Conservation (phyloP, 2,329 filamentous ascomycete species). For the Colletotrichum gloeosporioides region DNA sequence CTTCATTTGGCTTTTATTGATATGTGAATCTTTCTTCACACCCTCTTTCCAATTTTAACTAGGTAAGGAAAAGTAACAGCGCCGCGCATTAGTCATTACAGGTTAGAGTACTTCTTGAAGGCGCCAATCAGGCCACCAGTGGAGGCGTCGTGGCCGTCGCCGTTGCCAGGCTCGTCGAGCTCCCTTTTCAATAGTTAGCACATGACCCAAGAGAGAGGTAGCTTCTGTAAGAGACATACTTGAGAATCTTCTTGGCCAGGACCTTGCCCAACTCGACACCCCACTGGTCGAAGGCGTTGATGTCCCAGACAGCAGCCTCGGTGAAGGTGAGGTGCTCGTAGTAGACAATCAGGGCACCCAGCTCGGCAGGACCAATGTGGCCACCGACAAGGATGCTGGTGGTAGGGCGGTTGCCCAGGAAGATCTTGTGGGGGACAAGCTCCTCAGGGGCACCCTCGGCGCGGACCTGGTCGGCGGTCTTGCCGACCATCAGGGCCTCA, state of each 20-base stretch:
- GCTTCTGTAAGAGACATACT: slow-evolving; percentile 24
- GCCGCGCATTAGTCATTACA: slow-evolving; percentile 40
- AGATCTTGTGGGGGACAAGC: slow-evolving; percentile 97
- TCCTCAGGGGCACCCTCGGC: slow-evolving; percentile 75
- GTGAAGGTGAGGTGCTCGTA: slow-evolving; percentile 99
- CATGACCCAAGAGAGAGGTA: not conserved
- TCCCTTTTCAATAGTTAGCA: slow-evolving; percentile 55
- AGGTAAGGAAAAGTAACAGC: slow-evolving; percentile 13
- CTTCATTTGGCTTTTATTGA: not conserved
- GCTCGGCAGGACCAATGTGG: slow-evolving; percentile 90
- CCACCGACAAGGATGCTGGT: slow-evolving; percentile 90
- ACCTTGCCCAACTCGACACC: slow-evolving; percentile 98
- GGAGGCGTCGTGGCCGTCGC: slow-evolving; percentile 80
- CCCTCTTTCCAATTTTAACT: slow-evolving; percentile 6
- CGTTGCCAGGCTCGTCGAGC: slow-evolving; percentile 78
- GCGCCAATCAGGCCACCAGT: slow-evolving; percentile 89
- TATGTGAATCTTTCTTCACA: not conserved
- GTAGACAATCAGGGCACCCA: slow-evolving; percentile 96
- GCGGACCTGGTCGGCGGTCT: slow-evolving; percentile 80
- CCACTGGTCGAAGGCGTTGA: slow-evolving; percentile 99
- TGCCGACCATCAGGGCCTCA: slow-evolving; percentile 90
- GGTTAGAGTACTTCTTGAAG: slow-evolving; percentile 78
- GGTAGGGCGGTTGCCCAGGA: slow-evolving; percentile 95
- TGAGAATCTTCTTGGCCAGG: slow-evolving; percentile 88
- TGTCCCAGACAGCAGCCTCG: slow-evolving; percentile 98